A percentile compares a stretch with the other conserved stretches of the same genome.
These are phyloP conservation scores for Scytalidium lignicola DNA, from an alignment of 2,329 filamentous ascomycete genomes.

Conservation along the genomic window DNA sequence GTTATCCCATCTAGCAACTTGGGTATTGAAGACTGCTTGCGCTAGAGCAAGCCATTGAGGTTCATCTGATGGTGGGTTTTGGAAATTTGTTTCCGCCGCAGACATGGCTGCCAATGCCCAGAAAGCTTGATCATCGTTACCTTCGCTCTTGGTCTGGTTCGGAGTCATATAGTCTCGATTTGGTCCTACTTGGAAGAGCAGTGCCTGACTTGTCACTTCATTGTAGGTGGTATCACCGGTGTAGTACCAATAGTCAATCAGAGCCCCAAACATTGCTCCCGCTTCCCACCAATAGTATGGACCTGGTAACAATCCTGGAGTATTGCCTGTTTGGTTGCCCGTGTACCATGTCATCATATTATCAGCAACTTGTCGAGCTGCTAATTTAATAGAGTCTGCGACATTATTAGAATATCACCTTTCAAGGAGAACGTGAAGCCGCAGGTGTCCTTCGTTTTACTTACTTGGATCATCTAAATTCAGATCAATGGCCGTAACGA, in stretches of 20 bases:
- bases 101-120: slow-evolving; percentile 68
- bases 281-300: slow-evolving; percentile 59
- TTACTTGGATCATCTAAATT: background rate
- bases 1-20: slow-evolving; percentile 67
- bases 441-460: background rate
- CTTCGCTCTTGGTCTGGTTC: slow-evolving; percentile 63
- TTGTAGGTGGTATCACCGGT: slow-evolving; percentile 72
- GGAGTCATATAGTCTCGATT: slow-evolving; percentile 73
- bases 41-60: slow-evolving; percentile 68
- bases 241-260: slow-evolving; percentile 83
- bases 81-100: slow-evolving; percentile 64
- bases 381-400: slow-evolving; percentile 27
- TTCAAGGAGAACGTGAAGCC: background rate
- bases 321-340: slow-evolving; percentile 44
- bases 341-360: slow-evolving; percentile 48
- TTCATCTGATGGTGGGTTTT: slow-evolving; percentile 46
- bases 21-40: slow-evolving; percentile 77
- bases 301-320: slow-evolving; percentile 45
- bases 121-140: slow-evolving; percentile 73
- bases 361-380: slow-evolving; percentile 32
- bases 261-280: slow-evolving; percentile 64
- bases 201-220: slow-evolving; percentile 57
- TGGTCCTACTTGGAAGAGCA: slow-evolving; percentile 70
- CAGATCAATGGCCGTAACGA: background rate
- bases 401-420: background rate